Evolutionary conservation across 805 yeast genomes (phyloP), one percentile per base, ranked within the genome.

Genomic region (Komagataella pastoris): DNA sequence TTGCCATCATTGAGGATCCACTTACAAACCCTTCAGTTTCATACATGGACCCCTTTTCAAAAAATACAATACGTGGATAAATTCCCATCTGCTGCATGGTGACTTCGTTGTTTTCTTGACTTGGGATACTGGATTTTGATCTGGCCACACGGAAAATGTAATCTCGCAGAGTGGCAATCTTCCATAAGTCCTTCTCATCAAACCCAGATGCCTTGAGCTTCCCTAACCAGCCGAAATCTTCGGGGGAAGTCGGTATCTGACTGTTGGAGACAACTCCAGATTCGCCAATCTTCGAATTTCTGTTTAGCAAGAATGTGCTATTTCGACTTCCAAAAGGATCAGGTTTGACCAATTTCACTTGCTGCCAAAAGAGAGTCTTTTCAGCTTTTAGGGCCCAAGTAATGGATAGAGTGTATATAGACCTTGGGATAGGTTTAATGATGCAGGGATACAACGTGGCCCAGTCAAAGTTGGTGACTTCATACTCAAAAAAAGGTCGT

Each of bases 301-400:
- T 67, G 50, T 60, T 62, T 12, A 56, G 54, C 54, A 65, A 47
- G 49, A 70, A 70, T 3, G 66, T 57, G 7, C 68, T 44, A 1
- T 69, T 73, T 3, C 65, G 66, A 52, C 71, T 73, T 3, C 80
- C 81, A 62, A 75, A 75, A 1, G 73, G 66, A 59, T 75, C 77
- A 3, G 63, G 58, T 21, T 55, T 53, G 3, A 61, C 57, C 30
- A 58, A 61, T 7, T 69, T 70, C 0, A 70, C 65, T 55, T 72
- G 77, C 55, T 82, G 78, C 97, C 97, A 90, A 59, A 91, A 90
- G n/a, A 83, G 65, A 0, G 95, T 79, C 46, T 80, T 79, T 7
- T 73, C 74, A 1, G 84, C 77, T 53, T 78, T 76, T 19, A 77
- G 56, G 1, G 87, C 83, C 97, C 98, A 91, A 1, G 74, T 70